Percentiles rank a stretch among this genome's conserved stretches.
phyloP scores from a whole-genome alignment of 108 stramenopile genomes.

The Cyclostephanos tholiformis region DNA sequence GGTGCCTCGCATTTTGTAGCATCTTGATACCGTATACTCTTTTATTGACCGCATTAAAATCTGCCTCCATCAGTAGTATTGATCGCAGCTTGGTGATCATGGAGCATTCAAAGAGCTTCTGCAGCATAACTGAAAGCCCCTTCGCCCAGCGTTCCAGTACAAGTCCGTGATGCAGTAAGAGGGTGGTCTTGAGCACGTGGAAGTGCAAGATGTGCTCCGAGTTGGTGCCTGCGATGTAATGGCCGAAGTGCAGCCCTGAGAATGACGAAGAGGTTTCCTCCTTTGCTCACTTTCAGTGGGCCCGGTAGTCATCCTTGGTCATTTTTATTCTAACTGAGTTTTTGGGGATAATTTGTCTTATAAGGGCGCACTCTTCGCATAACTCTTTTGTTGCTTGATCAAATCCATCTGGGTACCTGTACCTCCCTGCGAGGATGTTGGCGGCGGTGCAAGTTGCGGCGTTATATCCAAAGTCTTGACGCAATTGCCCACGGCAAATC shows the following conservation, averaged over 20 bases:
- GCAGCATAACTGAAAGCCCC: background rate
- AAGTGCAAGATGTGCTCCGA: background rate
- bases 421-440: slow-evolving; percentile 1
- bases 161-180: background rate
- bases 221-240: slow-evolving; percentile 2
- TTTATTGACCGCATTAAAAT: slow-evolving; percentile 21
- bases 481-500: slow-evolving; percentile 10
- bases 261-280: slow-evolving; percentile 17
- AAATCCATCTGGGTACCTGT: background rate
- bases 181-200: background rate
- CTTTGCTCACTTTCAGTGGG: background rate
- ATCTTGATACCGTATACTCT: slow-evolving; percentile 18
- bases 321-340: background rate
- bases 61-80: slow-evolving; percentile 21
- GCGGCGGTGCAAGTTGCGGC: background rate
- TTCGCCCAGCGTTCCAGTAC: background rate
- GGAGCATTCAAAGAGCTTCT: background rate
- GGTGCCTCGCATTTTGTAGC: slow-evolving; percentile 1
- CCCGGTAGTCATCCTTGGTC: background rate
- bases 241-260: slow-evolving; percentile 13
- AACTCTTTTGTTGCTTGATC: slow-evolving; percentile 15
- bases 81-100: slow-evolving; percentile 6
- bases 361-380: background rate
- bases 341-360: background rate
- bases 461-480: slow-evolving; percentile 14